Evolutionary conservation across 805 yeast genomes (phyloP), one percentile per base, ranked within the genome.

Genomic region (Pichia sporocuriosa): DNA sequence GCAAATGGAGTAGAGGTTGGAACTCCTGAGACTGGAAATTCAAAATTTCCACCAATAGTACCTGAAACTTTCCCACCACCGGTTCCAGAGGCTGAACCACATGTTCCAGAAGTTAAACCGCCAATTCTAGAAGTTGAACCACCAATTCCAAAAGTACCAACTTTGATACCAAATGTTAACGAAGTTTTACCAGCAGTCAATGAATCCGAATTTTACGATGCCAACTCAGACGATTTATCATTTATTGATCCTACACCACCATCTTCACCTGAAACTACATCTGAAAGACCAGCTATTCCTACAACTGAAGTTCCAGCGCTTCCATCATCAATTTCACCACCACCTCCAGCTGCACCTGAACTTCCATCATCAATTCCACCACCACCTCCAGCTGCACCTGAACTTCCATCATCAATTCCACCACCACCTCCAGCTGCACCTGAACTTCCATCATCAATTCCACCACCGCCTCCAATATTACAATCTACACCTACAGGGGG

Each of bases 371-470:
- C 26, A 32, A 44, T 45, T 2, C 50, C 55, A 6, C 39, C 55
- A 10, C 44, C 53, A 9, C 59, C 70, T 5, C 64, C 68, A 10
- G 54, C 64, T 22, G 30, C 43, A 10, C 36, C 63, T 9, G 45
- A 43, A 26, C 60, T 53, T 48, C 53, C 61, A 10, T 42, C 56
- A 17, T 53, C 62, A 6, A 56, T 59, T 31, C 48, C 49, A 2
- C 47, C 55, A 11, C 37, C 55, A 11, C 46, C 54, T 9, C 57
- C 69, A 5, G 65, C 68, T 6, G 54, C 65, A 22, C 57, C 64
- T 15, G 58, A 65, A 9, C 57, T 68, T 6, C 66, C 72, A 13
- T 51, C 58, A 11, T 51, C 58, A 12, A 3, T 42, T 13, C 40
- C 64, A 13, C 46, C 47, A 33, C 61, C 55, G 50, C 52, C 63